A percentile compares a stretch with the other conserved stretches of the same genome.
Evolutionary conservation across 2,329 filamentous ascomycete genomes (phyloP).

Genomic region (Neofusicoccum laricinum): DNA sequence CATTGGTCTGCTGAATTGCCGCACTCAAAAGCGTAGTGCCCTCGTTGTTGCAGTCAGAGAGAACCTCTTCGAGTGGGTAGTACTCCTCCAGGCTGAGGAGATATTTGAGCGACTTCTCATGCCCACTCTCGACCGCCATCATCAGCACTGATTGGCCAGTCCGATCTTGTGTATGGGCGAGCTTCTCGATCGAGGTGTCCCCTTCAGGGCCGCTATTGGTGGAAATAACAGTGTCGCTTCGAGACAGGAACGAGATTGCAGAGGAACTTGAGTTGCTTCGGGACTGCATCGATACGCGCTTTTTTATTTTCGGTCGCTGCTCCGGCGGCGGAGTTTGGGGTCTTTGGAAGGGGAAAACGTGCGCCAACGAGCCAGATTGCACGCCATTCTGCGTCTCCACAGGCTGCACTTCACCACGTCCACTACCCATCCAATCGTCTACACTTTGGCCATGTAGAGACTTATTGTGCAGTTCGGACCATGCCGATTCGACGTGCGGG

Average conservation of each 20-base stretch:
- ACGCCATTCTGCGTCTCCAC: not conserved
- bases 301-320: constrained; percentile 62
- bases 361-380: constrained; percentile 56
- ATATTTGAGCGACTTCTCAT: constrained; percentile 71
- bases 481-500: constrained; percentile 21
- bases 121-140: constrained; percentile 58
- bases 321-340: constrained; percentile 49
- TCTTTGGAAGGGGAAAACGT: constrained; percentile 89
- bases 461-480: constrained; percentile 12
- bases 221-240: constrained; percentile 74
- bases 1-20: constrained; percentile 80
- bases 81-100: constrained; percentile 73
- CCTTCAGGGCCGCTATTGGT: constrained; percentile 72
- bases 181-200: constrained; percentile 77
- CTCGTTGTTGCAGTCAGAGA: constrained; percentile 85
- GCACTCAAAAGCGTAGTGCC: constrained; percentile 86
- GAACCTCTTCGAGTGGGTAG: constrained; percentile 67
- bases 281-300: constrained; percentile 80
- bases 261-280: constrained; percentile 86
- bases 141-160: constrained; percentile 75
- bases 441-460: not conserved
- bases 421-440: constrained; percentile 6
- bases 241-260: constrained; percentile 76
- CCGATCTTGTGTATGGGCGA: constrained; percentile 67
- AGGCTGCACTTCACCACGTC: not conserved